Evolutionary conservation across 140 eudicot species (phyloP).

Genomic region (Erigeron philadelphicus): DNA sequence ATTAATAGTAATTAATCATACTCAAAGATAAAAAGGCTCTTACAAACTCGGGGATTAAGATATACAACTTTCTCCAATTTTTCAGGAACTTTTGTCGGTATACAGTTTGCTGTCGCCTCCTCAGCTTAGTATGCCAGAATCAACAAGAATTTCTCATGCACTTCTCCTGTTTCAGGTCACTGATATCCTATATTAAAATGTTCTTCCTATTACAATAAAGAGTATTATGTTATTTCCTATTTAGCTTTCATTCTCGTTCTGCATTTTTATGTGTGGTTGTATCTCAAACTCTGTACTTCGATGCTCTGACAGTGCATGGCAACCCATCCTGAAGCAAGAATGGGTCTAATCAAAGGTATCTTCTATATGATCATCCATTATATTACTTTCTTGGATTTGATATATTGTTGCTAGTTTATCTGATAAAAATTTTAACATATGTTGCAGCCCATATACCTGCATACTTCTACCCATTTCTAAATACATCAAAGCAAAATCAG

Average conservation of each 20-base stretch:
- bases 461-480: conserved; percentile 26
- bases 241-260: neutral
- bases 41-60: neutral
- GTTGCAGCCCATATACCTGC: conserved; percentile 27
- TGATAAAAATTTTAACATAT: neutral
- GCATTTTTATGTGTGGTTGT: neutral
- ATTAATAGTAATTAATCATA: neutral
- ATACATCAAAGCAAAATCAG: neutral
- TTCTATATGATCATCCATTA: conserved; percentile 1
- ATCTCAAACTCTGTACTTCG: neutral
- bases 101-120: conserved; percentile 24
- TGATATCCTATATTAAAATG: neutral
- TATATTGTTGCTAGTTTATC: neutral
- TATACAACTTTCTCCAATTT: neutral
- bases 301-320: conserved; percentile 29
- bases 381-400: neutral
- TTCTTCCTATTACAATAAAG: no score
- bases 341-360: conserved; percentile 20
- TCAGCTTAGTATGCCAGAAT: neutral
- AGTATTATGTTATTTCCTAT: no score
- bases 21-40: neutral
- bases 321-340: conserved; percentile 18
- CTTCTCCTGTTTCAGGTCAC: conserved; percentile 30
- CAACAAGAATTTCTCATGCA: conserved; percentile 20
- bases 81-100: conserved; percentile 21